phyloP scores from a whole-genome alignment of 176 grass and related monocot species.

The Raddia guianensis region DNA sequence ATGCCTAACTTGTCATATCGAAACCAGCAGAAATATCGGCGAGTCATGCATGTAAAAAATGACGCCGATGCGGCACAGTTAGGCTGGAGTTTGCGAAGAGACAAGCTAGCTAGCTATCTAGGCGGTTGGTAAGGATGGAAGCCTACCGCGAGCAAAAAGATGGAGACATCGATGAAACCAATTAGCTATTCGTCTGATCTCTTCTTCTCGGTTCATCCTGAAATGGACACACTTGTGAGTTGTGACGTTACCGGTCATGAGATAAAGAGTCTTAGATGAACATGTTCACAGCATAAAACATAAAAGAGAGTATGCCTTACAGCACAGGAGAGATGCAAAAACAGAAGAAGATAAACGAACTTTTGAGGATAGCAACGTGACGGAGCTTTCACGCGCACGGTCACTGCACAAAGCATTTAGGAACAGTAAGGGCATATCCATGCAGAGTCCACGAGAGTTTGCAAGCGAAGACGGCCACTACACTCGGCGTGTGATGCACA shows the following conservation, averaged over 20 bases:
- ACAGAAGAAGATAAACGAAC: neutral
- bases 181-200: neutral
- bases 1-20: constrained; percentile 14
- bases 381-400: neutral
- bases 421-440: neutral
- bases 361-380: neutral
- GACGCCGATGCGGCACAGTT: neutral
- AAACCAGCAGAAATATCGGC: neutral
- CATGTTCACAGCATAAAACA: neutral
- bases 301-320: neutral
- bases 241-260: neutral
- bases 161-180: no score
- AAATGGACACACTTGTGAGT: neutral
- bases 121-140: neutral
- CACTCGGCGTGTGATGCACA: neutral
- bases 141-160: neutral
- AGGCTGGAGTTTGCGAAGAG: neutral
- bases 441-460: neutral
- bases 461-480: neutral
- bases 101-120: neutral
- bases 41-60: neutral
- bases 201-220: neutral
- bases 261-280: constrained; percentile 23
- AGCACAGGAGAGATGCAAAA: neutral
- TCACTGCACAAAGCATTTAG: neutral